Evolutionary conservation across 768 basidiomycete genomes (phyloP).

Genomic region (Termitomyces sp.): DNA sequence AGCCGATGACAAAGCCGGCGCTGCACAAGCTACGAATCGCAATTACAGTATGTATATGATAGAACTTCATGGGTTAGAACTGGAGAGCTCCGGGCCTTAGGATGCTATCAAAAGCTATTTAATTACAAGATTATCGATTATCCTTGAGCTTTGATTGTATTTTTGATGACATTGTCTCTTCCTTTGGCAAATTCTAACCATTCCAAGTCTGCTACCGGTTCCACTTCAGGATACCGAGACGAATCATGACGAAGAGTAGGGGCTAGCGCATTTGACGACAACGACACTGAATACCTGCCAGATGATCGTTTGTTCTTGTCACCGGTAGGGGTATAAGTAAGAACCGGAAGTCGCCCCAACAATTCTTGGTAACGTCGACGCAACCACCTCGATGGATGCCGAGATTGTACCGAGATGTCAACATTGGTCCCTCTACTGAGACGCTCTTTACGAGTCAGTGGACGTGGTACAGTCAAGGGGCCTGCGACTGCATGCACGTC

Average conservation of each 20-base stretch:
- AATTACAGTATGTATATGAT: constrained; percentile 88
- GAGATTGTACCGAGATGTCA: neutral
- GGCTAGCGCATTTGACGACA: constrained; percentile 30
- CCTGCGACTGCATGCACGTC: constrained; percentile 48
- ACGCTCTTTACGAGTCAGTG: constrained; percentile 34
- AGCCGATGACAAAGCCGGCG: constrained; percentile 47
- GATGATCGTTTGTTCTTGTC: constrained; percentile 11
- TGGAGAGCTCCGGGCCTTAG: constrained; percentile 41
- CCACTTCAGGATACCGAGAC: constrained; percentile 28
- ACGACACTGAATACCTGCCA: constrained; percentile 28
- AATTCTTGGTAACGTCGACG: constrained; percentile 58
- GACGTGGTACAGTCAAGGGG: constrained; percentile 23
- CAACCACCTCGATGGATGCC: constrained; percentile 47
- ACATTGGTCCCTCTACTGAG: neutral
- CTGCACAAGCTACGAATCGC: constrained; percentile 56
- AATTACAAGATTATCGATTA: neutral
- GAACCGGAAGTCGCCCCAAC: constrained; percentile 57
- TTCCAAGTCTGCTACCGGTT: constrained; percentile 26
- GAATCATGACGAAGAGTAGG: constrained; percentile 21
- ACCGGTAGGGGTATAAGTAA: constrained; percentile 33
- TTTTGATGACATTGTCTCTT: constrained; percentile 7
- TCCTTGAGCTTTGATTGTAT: constrained; percentile 13
- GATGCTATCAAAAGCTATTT: neutral
- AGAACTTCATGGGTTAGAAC: constrained; percentile 81
- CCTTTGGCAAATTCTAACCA: constrained; percentile 31